A percentile compares a stretch with the other conserved stretches of the same genome.
Evolutionary conservation across 352 stramenopile species (phyloP).

Genomic region (Globisporangium cystogenes): DNA sequence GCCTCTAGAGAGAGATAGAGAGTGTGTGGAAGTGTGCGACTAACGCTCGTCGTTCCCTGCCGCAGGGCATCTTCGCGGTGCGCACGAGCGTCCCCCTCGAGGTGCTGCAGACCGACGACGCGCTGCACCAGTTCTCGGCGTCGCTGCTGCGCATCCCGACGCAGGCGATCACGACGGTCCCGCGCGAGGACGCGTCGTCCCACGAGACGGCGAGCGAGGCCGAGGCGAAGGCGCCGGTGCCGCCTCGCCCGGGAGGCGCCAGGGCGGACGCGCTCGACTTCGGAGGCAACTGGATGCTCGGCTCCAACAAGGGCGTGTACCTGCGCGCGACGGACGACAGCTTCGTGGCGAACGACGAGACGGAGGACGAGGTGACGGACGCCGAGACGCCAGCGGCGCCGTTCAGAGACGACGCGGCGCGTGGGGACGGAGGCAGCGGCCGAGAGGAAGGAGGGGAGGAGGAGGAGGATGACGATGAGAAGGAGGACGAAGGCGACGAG

Average conservation of each 20-base stretch:
- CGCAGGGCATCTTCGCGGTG: conserved; percentile 40
- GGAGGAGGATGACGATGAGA: conserved; percentile 2
- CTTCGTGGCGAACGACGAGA: conserved; percentile 57
- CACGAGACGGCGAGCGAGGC: conserved; percentile 17
- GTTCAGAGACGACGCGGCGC: conserved; percentile 27
- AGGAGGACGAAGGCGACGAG: conserved; percentile 15
- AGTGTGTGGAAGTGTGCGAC: background rate
- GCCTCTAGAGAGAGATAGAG: too few species aligned
- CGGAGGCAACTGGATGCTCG: conserved; percentile 77
- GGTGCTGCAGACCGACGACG: conserved; percentile 51
- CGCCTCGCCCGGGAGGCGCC: background rate
- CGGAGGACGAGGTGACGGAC: conserved; percentile 46
- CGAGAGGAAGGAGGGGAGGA: background rate
- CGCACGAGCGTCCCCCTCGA: conserved; percentile 30
- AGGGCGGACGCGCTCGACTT: conserved; percentile 20
- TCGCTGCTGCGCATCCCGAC: conserved; percentile 65
- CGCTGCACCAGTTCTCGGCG: conserved; percentile 58
- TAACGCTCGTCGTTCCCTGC: background rate
- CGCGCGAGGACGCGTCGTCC: conserved; percentile 41
- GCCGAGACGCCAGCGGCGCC: conserved; percentile 43
- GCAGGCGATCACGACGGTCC: conserved; percentile 72
- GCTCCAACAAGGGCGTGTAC: conserved; percentile 72
- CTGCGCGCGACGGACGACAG: conserved; percentile 65
- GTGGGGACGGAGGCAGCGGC: conserved; percentile 7
- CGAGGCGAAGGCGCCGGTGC: conserved; percentile 1